A percentile compares a stretch with the other conserved stretches of the same genome.
phyloP scores from a whole-genome alignment of 164 flowering plant genomes.

The Annona cherimola region DNA sequence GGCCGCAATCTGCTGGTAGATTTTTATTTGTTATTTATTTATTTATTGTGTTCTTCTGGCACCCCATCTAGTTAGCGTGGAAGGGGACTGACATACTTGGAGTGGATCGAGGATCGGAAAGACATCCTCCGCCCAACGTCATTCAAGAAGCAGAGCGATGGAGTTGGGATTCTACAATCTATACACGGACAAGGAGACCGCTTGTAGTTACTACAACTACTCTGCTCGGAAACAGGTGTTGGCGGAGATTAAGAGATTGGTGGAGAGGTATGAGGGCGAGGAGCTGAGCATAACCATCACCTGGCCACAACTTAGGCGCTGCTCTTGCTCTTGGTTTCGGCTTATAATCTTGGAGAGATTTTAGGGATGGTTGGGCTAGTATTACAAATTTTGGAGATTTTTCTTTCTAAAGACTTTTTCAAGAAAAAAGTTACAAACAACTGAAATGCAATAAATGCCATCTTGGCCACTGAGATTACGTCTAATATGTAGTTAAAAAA shows the following conservation, averaged over 20 bases:
- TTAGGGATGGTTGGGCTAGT: no score
- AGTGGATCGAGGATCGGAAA: constrained; percentile 70
- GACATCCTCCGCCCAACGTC: constrained; percentile 54
- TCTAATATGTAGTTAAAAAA: no score
- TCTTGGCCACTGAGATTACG: no score
- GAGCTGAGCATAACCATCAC: constrained; percentile 60
- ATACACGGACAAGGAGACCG: constrained; percentile 52
- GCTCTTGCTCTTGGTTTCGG: constrained; percentile 57
- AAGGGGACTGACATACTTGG: constrained; percentile 77
- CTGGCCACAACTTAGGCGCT: constrained; percentile 66
- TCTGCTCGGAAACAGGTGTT: constrained; percentile 70
- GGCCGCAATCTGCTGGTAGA: no score
- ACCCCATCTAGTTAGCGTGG: no score
- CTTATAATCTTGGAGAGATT: constrained; percentile 71
- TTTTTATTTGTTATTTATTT: no score
- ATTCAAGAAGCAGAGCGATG: constrained; percentile 37
- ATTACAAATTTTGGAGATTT: no score
- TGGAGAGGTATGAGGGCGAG: constrained; percentile 42
- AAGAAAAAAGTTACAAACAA: no score
- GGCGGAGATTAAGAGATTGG: constrained; percentile 44
- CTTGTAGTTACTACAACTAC: constrained; percentile 41
- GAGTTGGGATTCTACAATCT: constrained; percentile 71
- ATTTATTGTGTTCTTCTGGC: no score
- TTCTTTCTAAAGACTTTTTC: no score
- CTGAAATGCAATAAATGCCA: no score